Conservation (phyloP, 2,329 filamentous ascomycete genomes). For the Arthrobotrys iridis region DNA sequence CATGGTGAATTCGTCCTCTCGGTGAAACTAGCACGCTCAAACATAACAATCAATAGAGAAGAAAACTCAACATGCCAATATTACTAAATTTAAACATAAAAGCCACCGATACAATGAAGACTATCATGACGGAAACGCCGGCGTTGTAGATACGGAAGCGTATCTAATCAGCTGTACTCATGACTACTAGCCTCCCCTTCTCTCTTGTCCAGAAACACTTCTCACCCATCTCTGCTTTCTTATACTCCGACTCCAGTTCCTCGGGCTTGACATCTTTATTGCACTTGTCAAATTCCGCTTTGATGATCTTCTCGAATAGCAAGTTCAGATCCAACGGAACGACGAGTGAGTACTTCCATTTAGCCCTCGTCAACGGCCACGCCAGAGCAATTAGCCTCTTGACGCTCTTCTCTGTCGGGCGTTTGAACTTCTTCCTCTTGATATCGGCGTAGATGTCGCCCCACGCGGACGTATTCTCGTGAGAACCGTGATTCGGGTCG, state of each 20-base stretch:
- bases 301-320: neutral
- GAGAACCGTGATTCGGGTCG: neutral
- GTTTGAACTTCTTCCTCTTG: neutral
- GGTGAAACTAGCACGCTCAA: too few species aligned
- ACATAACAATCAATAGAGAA: too few species aligned
- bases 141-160: neutral
- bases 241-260: constrained; percentile 3
- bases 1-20: too few species aligned
- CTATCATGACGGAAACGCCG: too few species aligned
- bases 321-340: constrained; percentile 1
- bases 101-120: too few species aligned
- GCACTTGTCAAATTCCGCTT: constrained; percentile 11
- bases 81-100: too few species aligned
- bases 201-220: constrained; percentile 9
- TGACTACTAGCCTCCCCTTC: constrained; percentile 6
- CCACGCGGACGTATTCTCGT: neutral
- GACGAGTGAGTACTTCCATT: constrained; percentile 3
- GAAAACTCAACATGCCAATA: too few species aligned
- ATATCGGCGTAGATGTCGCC: neutral
- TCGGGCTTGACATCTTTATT: constrained; percentile 4
- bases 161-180: constrained; percentile 5
- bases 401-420: neutral
- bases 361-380: constrained; percentile 18
- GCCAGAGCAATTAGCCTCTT: constrained; percentile 10
- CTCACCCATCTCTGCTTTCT: neutral